Evolutionary conservation across 2,329 filamentous ascomycete genomes (phyloP), one percentile per base, ranked within the genome.

Genomic region (Ophiostoma himal-ulmi): DNA sequence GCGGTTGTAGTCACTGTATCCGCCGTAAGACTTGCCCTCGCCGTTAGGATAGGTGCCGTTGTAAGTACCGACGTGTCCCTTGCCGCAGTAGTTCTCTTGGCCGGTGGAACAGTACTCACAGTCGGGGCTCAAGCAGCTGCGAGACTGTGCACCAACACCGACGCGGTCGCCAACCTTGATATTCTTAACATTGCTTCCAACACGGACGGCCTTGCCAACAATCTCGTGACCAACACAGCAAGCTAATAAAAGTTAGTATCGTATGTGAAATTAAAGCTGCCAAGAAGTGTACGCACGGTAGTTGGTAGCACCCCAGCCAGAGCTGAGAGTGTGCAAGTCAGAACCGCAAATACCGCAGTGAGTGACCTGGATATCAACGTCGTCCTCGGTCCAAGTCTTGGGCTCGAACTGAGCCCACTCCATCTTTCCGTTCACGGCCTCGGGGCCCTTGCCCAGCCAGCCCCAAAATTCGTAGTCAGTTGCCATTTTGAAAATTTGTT

Each of bases 271-370:
- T 17, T 17, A 5, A 17, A 17, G 41, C 41, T 17, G 13, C 41
- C 5, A 44, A 17, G 20, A 30, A 30, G 37, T 22, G 36, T 30
- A 72, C 71, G n/a, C 20, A 73, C 71, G 72, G 20, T 70, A 73
- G 4, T 66, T 30, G 0, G 72, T 71, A 13, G 2, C 36, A 4
- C 62, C 78, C 84, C 84, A 86, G 62, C 84, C 87, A 1, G 84
- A 85, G 54, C 83, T 81, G 3, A 89, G 80, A 7, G 80, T 84
- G 78, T 90, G 87, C 41, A 89, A 66, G 73, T 90, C 88, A 0
- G 83, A 85, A 70, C 86, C 88, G 76, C 88, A 91, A 73, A 91
- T 84, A 72, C 88, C 88, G 75, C 87, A 90, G 79, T 90, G 87
- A 1, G 86, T 85, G 73, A 91, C 79, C 75, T 85, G 81, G 74